phyloP scores from a whole-genome alignment of 2,329 filamentous ascomycete species.

The Rhexocercosporidium sp. region DNA sequence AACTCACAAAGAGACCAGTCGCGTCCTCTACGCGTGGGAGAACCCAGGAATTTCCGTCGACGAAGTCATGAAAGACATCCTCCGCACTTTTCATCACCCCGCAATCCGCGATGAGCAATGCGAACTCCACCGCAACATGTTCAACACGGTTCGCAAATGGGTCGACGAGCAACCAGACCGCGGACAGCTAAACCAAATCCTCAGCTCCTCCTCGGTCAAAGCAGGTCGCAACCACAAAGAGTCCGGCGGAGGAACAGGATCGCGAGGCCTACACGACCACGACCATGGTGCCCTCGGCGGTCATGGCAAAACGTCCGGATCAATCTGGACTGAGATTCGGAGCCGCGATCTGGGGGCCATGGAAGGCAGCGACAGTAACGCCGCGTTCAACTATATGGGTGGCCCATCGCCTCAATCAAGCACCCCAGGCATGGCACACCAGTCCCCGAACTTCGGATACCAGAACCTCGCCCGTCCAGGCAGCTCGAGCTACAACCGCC shows the following conservation, averaged over 20 bases:
- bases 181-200: conserved; percentile 71
- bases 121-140: conserved; percentile 90
- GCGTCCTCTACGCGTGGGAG: conserved; percentile 92
- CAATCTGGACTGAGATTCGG: conserved; percentile 66
- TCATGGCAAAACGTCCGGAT: conserved; percentile 63
- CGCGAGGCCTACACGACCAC: conserved; percentile 39
- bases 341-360: conserved; percentile 62
- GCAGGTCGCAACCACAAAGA: conserved; percentile 77
- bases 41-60: conserved; percentile 82
- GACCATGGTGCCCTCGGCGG: conserved; percentile 45
- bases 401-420: conserved; percentile 32
- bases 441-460: conserved; percentile 38
- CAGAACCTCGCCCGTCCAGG: conserved; percentile 29
- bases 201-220: conserved; percentile 83
- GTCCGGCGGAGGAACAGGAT: conserved; percentile 38
- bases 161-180: conserved; percentile 71
- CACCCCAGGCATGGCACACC: conserved; percentile 28
- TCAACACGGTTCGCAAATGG: conserved; percentile 83
- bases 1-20: conserved; percentile 50
- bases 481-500: conserved; percentile 28
- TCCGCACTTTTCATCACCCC: conserved; percentile 89
- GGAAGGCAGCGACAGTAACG: conserved; percentile 53
- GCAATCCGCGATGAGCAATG: conserved; percentile 75
- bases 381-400: conserved; percentile 27
- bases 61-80: conserved; percentile 81